Percentiles rank a stretch among this genome's conserved stretches.
phyloP scores from a whole-genome alignment of 768 basidiomycete species.

The Cubamyces lactineus region DNA sequence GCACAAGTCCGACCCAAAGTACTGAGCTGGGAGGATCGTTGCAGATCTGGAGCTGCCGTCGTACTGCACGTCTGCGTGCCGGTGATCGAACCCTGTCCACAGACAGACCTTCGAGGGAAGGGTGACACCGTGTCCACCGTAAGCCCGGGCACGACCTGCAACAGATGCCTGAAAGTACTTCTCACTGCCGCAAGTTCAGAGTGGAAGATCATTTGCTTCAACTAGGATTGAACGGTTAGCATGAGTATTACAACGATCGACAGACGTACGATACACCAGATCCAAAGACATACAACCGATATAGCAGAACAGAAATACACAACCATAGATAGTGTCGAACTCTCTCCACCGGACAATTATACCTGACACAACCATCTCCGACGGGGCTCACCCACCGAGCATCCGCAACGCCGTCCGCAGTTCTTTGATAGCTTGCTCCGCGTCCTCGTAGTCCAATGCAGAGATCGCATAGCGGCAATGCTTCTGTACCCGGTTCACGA shows the following conservation, averaged over 20 bases:
- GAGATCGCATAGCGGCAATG: constrained; percentile 93
- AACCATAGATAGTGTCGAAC: not conserved
- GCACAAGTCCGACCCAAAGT: too few relatives aligned
- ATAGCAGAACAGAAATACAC: not conserved
- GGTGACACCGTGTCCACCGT: too few relatives aligned
- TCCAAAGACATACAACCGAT: not conserved
- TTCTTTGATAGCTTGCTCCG: constrained; percentile 83
- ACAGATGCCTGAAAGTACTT: too few relatives aligned
- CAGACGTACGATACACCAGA: constrained; percentile 6
- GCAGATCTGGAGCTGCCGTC: too few relatives aligned
- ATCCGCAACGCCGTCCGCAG: constrained; percentile 72
- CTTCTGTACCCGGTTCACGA: constrained; percentile 82
- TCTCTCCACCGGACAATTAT: not conserved
- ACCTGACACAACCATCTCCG: not conserved
- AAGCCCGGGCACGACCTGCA: too few relatives aligned
- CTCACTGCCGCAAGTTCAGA: too few relatives aligned
- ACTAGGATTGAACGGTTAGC: too few relatives aligned
- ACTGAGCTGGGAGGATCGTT: too few relatives aligned
- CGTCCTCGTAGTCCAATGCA: constrained; percentile 95
- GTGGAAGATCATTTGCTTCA: too few relatives aligned
- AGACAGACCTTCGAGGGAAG: too few relatives aligned
- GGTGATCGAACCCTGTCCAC: too few relatives aligned
- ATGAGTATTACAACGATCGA: not conserved
- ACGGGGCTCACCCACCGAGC: constrained; percentile 51
- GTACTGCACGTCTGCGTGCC: too few relatives aligned